Evolutionary conservation across 2,329 filamentous ascomycete genomes (phyloP).

Genomic region (Aspergillus uvarum): DNA sequence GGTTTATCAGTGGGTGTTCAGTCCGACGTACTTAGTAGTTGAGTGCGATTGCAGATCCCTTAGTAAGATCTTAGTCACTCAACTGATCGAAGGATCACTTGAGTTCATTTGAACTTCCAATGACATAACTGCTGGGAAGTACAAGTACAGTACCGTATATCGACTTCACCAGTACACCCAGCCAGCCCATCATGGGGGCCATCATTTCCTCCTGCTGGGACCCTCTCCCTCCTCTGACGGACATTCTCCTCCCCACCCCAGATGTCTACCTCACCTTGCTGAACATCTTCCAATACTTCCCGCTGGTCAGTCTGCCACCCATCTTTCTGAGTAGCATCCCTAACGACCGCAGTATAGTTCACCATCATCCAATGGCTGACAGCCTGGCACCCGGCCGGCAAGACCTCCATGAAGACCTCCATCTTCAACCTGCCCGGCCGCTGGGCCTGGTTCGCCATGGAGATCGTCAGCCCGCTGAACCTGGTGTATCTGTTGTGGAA

Average conservation of each 20-base stretch:
- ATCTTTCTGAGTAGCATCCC: neutral
- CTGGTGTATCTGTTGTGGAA: constrained; percentile 76
- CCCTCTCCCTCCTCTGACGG: constrained; percentile 26
- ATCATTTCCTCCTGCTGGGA: constrained; percentile 22
- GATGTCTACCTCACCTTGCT: constrained; percentile 37
- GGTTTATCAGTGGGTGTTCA: neutral
- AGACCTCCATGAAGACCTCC: constrained; percentile 70
- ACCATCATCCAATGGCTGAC: constrained; percentile 71
- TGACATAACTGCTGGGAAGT: no score
- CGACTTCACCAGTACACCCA: neutral
- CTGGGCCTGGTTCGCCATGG: constrained; percentile 85
- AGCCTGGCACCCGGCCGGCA: constrained; percentile 88
- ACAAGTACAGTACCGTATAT: no score
- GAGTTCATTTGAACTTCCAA: no score
- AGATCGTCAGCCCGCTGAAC: constrained; percentile 72
- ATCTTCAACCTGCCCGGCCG: constrained; percentile 84
- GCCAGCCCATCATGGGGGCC: constrained; percentile 23
- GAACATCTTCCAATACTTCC: constrained; percentile 45
- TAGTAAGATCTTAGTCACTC: neutral
- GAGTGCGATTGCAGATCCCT: neutral
- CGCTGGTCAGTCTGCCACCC: constrained; percentile 46
- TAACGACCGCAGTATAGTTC: constrained; percentile 53
- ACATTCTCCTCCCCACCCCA: constrained; percentile 43
- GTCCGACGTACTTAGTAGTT: neutral
- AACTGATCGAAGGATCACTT: neutral